Base-by-base conservation (phyloP, 2,329 filamentous ascomycete species). In the Curvularia lunata region DNA sequence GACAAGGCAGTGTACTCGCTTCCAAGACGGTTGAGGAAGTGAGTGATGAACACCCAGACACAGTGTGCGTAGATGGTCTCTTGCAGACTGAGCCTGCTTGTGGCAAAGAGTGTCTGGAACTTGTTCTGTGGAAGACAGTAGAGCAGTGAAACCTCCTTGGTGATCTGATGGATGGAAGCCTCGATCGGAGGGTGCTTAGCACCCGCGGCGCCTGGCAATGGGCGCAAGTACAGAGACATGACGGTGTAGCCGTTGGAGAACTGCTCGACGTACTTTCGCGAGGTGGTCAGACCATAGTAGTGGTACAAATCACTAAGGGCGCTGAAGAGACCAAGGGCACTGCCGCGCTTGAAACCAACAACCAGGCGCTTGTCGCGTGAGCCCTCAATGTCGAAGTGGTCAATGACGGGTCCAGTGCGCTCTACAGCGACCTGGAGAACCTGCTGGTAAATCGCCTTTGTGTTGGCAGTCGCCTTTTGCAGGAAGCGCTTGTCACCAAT, bases 81-180 rank as follows among this genome's bases (percentile, higher is more conserved):
- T 77, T 99, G 95, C 50, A 99, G 83, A 74, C 93, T 97, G 64
- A 99, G 83, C 68, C 89, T 86, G 48, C 93, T 93, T 16, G 86
- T 88, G 49, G 91, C 91, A 77, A 99, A 99, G 68, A 97, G 86
- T 57, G 84, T 82, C 79, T 97, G 94, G 77, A 99, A 92, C 79
- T 93, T 95, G 84, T 97, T 99, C 78, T 96, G 94, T 13, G 95
- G 95, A 66, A 99, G 90, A 77, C 95, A 99, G 86, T 98, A 99
- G 18, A 99, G 84, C 57, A 99, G 85, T 1, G 95, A 98, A 49
- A 97, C 89, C 78, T 99, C 95, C 84, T 98, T 98, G 82, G 95
- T 96, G 81, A 99, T 97, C 80, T 99, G 95, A 79, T 97, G 91
- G 66, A 99, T 97, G 2, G 94, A 95, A 67, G 94, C 90, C 71